Conservation (phyloP, 352 stramenopile species). For the Pythium oligandrum region DNA sequence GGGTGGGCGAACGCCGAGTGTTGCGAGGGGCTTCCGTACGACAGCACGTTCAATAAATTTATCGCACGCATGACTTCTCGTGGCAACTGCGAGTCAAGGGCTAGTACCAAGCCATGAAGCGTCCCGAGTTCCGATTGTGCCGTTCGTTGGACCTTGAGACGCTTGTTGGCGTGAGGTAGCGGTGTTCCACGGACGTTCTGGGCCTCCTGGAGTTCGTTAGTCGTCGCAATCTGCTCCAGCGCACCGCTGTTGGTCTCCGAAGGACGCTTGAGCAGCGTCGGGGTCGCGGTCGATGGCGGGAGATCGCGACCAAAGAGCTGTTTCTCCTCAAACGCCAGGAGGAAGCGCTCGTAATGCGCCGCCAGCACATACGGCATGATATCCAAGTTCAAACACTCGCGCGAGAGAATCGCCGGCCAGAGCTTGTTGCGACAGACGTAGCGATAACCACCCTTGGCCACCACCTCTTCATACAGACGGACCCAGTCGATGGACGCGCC, state of each 20-base stretch:
- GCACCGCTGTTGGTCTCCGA: conserved; percentile 10
- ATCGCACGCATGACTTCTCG: conserved; percentile 50
- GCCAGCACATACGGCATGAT: conserved; percentile 61
- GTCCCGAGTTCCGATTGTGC: conserved; percentile 46
- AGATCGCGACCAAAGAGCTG: conserved; percentile 70
- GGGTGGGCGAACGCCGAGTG: conserved; percentile 6
- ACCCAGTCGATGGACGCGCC: conserved; percentile 66
- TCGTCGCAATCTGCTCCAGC: conserved; percentile 45
- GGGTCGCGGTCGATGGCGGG: conserved; percentile 14
- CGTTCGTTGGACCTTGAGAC: conserved; percentile 55
- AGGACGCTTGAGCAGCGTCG: conserved; percentile 24
- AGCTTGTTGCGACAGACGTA: conserved; percentile 44
- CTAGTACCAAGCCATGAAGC: conserved; percentile 65
- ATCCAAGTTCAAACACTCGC: conserved; percentile 49
- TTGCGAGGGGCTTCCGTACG: conserved; percentile 39
- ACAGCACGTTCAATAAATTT: conserved; percentile 72
- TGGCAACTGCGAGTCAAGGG: conserved; percentile 58
- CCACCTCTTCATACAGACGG: conserved; percentile 78
- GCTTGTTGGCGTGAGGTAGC: conserved; percentile 53
- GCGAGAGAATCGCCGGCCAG: conserved; percentile 46
- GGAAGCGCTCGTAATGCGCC: conserved; percentile 47
- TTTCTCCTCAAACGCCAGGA: conserved; percentile 72
- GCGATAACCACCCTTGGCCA: conserved; percentile 50
- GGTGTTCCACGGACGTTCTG: conserved; percentile 59
- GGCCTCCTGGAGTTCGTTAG: conserved; percentile 59